Conservation (phyloP, 2,329 filamentous ascomycete species). For the Proliferodiscus dingleyae region DNA sequence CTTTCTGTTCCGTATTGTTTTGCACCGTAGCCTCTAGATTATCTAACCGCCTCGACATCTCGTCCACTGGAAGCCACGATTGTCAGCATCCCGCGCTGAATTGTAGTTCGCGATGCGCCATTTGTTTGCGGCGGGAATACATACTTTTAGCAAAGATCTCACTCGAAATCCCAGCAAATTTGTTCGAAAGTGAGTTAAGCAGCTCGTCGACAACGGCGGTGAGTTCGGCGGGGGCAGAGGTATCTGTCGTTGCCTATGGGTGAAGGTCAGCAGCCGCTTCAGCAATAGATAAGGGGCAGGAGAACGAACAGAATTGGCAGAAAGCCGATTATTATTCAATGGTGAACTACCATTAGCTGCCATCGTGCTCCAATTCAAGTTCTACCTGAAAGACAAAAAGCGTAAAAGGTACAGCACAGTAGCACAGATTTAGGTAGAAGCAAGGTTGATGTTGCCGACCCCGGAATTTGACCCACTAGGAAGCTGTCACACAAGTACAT, state of each 20-base stretch:
- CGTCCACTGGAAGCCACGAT: constrained; percentile 63
- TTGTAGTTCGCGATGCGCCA: too few species aligned
- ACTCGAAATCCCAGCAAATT: constrained; percentile 78
- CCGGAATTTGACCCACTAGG: too few species aligned
- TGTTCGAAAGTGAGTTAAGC: constrained; percentile 75
- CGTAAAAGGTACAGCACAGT: neutral
- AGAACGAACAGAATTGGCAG: neutral
- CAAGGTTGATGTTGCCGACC: too few species aligned
- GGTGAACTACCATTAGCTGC: neutral
- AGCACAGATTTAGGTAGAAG: too few species aligned
- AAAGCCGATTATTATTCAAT: neutral
- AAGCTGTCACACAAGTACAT: too few species aligned
- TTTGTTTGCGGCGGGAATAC: too few species aligned
- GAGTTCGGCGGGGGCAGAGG: constrained; percentile 28
- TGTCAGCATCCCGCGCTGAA: too few species aligned
- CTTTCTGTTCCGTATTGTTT: constrained; percentile 16
- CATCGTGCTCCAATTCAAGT: neutral
- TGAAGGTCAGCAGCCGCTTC: neutral
- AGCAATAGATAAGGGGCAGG: neutral
- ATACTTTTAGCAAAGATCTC: constrained; percentile 87
- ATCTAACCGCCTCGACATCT: constrained; percentile 84
- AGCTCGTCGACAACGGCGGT: constrained; percentile 72
- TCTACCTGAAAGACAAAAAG: neutral
- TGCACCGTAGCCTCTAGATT: constrained; percentile 51
- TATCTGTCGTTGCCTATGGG: constrained; percentile 19